Percentiles rank a stretch among this genome's conserved stretches.
Evolutionary conservation across 805 yeast genomes (phyloP).

Genomic region (Spencermartinsiella europaea): DNA sequence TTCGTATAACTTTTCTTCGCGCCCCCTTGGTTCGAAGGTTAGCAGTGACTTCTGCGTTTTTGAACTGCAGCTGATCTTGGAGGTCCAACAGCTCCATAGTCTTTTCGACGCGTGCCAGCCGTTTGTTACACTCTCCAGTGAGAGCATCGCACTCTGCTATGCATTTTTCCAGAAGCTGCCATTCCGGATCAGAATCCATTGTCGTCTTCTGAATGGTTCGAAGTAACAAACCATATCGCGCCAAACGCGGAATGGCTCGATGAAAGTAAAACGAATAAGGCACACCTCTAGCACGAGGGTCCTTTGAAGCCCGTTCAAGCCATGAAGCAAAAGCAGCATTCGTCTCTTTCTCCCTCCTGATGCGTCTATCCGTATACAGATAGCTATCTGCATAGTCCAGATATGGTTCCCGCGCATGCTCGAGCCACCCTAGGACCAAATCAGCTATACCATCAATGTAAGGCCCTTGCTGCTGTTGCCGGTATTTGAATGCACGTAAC

Average conservation of each 20-base stretch:
- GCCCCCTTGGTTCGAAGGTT: slow-evolving; percentile 50
- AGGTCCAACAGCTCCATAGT: slow-evolving; percentile 50
- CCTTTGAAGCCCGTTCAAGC: slow-evolving; percentile 49
- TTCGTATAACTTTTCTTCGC: slow-evolving; percentile 49
- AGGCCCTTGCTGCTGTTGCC: slow-evolving; percentile 59
- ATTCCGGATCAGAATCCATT: slow-evolving; percentile 46
- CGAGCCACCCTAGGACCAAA: slow-evolving; percentile 60
- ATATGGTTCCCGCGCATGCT: slow-evolving; percentile 49
- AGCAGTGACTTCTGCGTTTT: slow-evolving; percentile 38
- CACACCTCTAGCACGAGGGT: slow-evolving; percentile 37
- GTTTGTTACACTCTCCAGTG: slow-evolving; percentile 55
- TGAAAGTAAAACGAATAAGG: slow-evolving; percentile 46
- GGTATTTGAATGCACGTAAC: slow-evolving; percentile 52
- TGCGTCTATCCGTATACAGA: slow-evolving; percentile 34
- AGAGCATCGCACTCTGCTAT: slow-evolving; percentile 49
- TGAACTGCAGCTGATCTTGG: slow-evolving; percentile 51
- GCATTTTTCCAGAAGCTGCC: slow-evolving; percentile 46
- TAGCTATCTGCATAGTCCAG: slow-evolving; percentile 50
- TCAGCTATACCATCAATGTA: slow-evolving; percentile 60
- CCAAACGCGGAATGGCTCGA: slow-evolving; percentile 51
- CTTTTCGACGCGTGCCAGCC: slow-evolving; percentile 58
- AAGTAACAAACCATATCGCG: slow-evolving; percentile 58
- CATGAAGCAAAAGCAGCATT: slow-evolving; percentile 49
- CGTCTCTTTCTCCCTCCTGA: slow-evolving; percentile 39
- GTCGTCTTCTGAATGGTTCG: slow-evolving; percentile 51